Percentiles rank a stretch among this genome's conserved stretches.
Conservation (phyloP, 768 basidiomycete genomes). For the Pholiota molesta region DNA sequence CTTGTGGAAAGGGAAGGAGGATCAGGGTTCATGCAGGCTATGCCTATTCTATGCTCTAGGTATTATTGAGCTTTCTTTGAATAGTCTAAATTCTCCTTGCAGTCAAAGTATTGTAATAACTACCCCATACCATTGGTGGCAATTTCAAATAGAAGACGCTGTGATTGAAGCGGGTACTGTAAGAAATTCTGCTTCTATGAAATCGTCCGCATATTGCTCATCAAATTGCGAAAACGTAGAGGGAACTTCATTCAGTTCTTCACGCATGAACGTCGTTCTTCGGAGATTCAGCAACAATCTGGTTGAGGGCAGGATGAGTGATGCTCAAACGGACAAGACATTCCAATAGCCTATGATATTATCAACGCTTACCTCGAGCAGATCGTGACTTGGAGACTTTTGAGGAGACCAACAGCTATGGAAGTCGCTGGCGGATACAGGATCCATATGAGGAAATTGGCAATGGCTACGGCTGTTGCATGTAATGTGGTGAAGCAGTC, state of each 20-base stretch:
- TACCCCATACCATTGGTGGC: too few species aligned
- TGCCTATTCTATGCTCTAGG: too few species aligned
- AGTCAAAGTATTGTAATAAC: too few species aligned
- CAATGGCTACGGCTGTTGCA: conserved; percentile 1
- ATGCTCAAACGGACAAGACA: background rate
- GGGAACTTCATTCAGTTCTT: background rate
- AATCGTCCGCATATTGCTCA: background rate
- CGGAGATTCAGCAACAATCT: conserved; percentile 12
- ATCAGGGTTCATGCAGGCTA: too few species aligned
- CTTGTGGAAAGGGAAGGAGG: too few species aligned
- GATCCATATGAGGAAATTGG: conserved; percentile 11
- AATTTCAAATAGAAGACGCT: too few species aligned
- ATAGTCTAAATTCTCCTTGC: too few species aligned
- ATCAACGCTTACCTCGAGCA: conserved; percentile 9
- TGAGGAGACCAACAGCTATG: conserved; percentile 4
- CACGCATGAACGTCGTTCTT: background rate
- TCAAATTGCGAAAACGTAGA: conserved; percentile 6
- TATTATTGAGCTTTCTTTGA: too few species aligned
- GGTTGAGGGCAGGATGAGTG: background rate
- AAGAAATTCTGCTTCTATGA: background rate
- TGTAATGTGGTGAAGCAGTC: background rate
- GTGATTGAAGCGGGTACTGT: background rate
- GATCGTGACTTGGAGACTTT: conserved; percentile 12
- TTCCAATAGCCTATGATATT: background rate
- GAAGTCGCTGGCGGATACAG: conserved; percentile 1